Conservation (phyloP, 345 rosid genomes). For the Salix exigua region DNA sequence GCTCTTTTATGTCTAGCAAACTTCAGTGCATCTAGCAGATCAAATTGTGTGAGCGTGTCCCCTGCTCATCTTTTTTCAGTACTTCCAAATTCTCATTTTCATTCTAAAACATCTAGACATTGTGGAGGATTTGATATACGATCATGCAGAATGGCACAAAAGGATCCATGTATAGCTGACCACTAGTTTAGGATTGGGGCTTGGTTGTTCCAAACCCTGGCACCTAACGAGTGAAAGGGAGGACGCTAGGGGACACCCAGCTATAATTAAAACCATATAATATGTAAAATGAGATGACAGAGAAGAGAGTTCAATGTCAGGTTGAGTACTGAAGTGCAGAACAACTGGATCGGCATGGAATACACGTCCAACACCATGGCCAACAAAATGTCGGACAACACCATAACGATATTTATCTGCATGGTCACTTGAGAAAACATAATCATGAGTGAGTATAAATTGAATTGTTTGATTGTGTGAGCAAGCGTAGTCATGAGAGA, state of each 20-base stretch:
- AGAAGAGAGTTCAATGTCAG: conserved; percentile 4
- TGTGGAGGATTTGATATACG: too few species aligned
- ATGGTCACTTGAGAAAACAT: conserved; percentile 47
- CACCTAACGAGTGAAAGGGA: not conserved
- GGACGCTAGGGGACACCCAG: not conserved
- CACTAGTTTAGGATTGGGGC: too few species aligned
- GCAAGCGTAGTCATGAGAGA: too few species aligned
- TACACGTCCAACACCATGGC: conserved; percentile 89
- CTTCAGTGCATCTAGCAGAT: not conserved
- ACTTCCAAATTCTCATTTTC: not conserved
- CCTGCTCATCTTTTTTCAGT: not conserved
- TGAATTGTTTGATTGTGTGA: not conserved
- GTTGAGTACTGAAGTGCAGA: conserved; percentile 60
- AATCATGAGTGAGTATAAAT: conserved; percentile 15
- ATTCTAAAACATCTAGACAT: too few species aligned
- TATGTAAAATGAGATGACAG: conserved; percentile 8
- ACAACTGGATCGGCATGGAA: conserved; percentile 88
- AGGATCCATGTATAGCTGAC: too few species aligned
- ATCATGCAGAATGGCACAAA: not conserved
- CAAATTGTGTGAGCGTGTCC: not conserved
- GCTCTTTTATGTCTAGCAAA: not conserved
- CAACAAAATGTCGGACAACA: conserved; percentile 76
- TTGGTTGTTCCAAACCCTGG: not conserved
- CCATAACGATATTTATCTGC: conserved; percentile 85
- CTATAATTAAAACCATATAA: not conserved